Conservation (phyloP, 2,329 filamentous ascomycete genomes). For the Colletotrichum scovillei region DNA sequence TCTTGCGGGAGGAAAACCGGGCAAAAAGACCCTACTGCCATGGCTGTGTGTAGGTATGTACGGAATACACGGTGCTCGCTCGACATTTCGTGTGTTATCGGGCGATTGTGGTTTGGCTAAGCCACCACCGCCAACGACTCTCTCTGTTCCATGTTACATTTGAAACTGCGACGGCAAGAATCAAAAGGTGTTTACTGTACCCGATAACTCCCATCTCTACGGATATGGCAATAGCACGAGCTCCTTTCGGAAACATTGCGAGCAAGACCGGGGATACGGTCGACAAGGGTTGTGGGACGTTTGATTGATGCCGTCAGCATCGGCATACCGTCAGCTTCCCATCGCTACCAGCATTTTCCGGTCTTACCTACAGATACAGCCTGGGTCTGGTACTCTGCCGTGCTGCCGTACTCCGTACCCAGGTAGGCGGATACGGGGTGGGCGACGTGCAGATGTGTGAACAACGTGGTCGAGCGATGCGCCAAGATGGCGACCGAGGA, state of each 20-base stretch:
- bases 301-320: background rate
- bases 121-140: background rate
- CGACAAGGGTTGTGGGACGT: background rate
- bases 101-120: background rate
- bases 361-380: background rate
- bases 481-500: background rate
- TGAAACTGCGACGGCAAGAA: background rate
- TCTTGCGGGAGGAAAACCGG: too few relatives aligned
- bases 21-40: too few relatives aligned
- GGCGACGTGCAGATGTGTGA: background rate
- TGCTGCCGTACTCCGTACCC: background rate
- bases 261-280: background rate
- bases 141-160: background rate
- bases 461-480: background rate
- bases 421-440: background rate
- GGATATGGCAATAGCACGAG: background rate
- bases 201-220: background rate
- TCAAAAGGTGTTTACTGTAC: slow-evolving; percentile 8
- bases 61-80: too few relatives aligned
- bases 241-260: background rate
- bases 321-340: background rate
- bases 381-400: background rate
- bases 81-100: background rate
- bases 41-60: too few relatives aligned
- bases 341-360: background rate